phyloP scores from a whole-genome alignment of 257 asterid species.

The Asclepias syriaca region DNA sequence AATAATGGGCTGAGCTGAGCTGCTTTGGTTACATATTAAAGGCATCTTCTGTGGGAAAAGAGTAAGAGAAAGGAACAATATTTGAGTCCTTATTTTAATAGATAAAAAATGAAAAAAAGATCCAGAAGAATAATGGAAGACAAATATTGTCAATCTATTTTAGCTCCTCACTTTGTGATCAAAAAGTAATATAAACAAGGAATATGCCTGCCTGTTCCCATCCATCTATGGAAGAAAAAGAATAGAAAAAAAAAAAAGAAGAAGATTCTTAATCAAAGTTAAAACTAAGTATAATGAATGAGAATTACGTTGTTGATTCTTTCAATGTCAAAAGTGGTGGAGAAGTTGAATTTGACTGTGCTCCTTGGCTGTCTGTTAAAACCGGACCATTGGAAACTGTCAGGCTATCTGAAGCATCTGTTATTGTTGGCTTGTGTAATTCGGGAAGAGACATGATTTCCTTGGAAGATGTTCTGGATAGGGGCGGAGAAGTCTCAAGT shows the following conservation, averaged over 20 bases:
- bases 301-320: constrained; percentile 9
- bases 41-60: neutral
- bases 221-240: neutral
- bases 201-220: neutral
- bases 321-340: constrained; percentile 7
- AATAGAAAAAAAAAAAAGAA: neutral
- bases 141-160: neutral
- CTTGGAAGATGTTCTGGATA: constrained; percentile 24
- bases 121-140: neutral
- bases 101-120: neutral
- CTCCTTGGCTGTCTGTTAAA: neutral
- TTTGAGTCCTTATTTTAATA: neutral
- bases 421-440: neutral
- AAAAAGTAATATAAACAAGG: neutral
- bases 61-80: neutral
- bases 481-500: constrained; percentile 21
- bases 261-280: neutral
- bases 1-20: too few relatives aligned
- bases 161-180: neutral
- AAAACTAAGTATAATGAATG: neutral
- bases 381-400: constrained; percentile 13
- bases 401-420: constrained; percentile 16
- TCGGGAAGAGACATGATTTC: neutral
- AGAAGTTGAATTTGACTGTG: neutral
- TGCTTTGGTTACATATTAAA: too few relatives aligned